Percentiles rank a stretch among this genome's conserved stretches.
Conservation (phyloP, 2,329 filamentous ascomycete species). For the Alternaria metachromatica region DNA sequence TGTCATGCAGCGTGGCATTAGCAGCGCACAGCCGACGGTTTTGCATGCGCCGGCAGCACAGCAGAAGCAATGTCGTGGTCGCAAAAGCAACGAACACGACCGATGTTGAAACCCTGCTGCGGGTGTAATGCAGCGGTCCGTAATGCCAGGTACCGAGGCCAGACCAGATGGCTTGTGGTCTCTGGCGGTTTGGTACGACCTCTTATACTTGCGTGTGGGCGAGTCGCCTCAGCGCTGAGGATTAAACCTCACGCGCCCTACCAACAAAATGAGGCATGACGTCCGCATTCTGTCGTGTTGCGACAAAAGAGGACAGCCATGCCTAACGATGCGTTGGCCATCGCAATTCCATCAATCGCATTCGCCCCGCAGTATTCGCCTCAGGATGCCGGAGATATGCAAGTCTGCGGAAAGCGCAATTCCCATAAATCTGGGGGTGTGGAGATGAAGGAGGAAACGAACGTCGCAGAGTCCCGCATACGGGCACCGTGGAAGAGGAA, state of each 20-base stretch:
- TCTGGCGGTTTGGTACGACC: conserved; percentile 10
- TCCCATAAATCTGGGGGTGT: not conserved
- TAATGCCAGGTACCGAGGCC: conserved; percentile 20
- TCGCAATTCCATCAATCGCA: conserved; percentile 10
- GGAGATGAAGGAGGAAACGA: conserved; percentile 8
- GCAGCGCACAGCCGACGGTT: conserved; percentile 18
- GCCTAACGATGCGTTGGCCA: not conserved
- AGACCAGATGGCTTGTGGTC: conserved; percentile 14
- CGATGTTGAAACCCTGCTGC: conserved; percentile 17
- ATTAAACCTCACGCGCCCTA: not conserved
- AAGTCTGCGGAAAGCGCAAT: not conserved
- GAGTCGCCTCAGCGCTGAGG: not conserved
- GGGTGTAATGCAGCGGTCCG: conserved; percentile 20
- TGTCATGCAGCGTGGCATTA: conserved; percentile 21
- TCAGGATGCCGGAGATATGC: not conserved
- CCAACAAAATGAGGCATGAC: not conserved
- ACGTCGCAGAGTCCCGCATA: conserved; percentile 7
- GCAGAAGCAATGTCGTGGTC: conserved; percentile 17
- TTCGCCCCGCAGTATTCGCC: not conserved
- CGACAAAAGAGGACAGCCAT: conserved; percentile 4
- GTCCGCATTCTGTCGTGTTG: not conserved
- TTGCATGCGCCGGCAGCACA: conserved; percentile 15
- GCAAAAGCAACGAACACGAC: conserved; percentile 20
- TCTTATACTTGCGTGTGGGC: not conserved
- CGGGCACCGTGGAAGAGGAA: conserved; percentile 7